Evolutionary conservation across 2,329 filamentous ascomycete species (phyloP), one percentile per base, ranked within the genome.

Genomic region (Venturia nashicola): DNA sequence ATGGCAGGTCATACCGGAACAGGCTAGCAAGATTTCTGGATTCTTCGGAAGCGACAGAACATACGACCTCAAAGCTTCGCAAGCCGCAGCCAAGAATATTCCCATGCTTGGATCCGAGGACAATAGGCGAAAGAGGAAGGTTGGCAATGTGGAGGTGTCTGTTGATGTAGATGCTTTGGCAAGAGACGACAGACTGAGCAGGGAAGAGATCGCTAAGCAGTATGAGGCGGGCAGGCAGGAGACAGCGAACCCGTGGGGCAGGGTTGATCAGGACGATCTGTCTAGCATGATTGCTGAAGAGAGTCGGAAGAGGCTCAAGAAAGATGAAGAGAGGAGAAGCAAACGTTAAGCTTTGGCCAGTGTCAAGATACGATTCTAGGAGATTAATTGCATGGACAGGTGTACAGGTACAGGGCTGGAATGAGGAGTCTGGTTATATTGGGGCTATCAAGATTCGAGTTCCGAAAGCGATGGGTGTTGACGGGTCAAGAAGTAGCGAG

Each of bases 201-300:
- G 93, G 74, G 92, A 96, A 34, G 89, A 92, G 69, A 75, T 99
- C 70, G 84, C 83, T 74, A 86, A 83, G 71, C 83, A 87, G 72
- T 99, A 95, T 71, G 92, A 97, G 65, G 85, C 80, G 42, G 79
- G 85, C 73, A 82, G 83, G 70, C 81, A 84, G 71, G 71, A 75
- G 23, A 51, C 32, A 39, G 34, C 63, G 62, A 74, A 74, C 11
- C 82, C 87, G 67, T 88, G 89, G 72, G 85, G 86, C 20, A 83
- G 86, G 70, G 83, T 85, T 65, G 87, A 88, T 75, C 90, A 96
- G 73, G 93, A 97, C 69, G 93, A 97, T 72, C 76, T 99, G 64
- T 93, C 87, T 70, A 90, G 96, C 71, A 95, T 99, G 90, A 97
- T 99, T 78, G 91, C 91, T 14, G 87, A 90, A 71, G 94, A 97